These are phyloP conservation scores for Rhizophagus sp. DNA, from an alignment of 192 early-diverging fungal species.

Conservation along the genomic window DNA sequence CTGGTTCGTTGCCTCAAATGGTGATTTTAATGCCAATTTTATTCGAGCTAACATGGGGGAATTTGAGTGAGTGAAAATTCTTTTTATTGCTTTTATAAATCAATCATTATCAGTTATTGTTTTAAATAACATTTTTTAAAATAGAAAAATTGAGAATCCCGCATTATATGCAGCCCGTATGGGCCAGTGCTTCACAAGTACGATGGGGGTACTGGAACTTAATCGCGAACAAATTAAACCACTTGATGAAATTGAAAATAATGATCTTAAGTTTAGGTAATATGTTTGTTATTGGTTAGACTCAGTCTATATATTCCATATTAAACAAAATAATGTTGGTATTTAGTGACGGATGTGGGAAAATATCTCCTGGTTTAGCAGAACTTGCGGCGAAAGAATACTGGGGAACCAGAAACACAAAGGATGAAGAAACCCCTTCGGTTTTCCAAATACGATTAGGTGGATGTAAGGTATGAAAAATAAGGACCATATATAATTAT, in stretches of 20 bases:
- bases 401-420: conserved; percentile 33
- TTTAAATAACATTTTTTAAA: neutral
- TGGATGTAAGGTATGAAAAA: conserved; percentile 49
- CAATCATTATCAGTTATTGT: neutral
- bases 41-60: conserved; percentile 72
- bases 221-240: conserved; percentile 37
- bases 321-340: conserved; percentile 22
- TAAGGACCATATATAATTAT: neutral
- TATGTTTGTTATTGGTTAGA: neutral
- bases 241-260: conserved; percentile 59
- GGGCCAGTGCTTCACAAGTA: conserved; percentile 75
- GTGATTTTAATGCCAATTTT: conserved; percentile 50
- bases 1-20: conserved; percentile 55
- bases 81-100: neutral
- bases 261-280: conserved; percentile 41
- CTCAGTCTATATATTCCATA: too few species aligned
- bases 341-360: conserved; percentile 75
- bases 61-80: conserved; percentile 45
- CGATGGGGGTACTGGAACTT: conserved; percentile 49
- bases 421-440: conserved; percentile 46
- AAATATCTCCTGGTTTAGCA: conserved; percentile 55
- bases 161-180: conserved; percentile 70
- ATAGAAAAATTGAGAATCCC: conserved; percentile 42
- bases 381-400: conserved; percentile 12
- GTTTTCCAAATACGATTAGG: conserved; percentile 75